These are phyloP conservation scores for Austropuccinia psidii DNA, from an alignment of 1,284 basidiomycete species.

Conservation along the genomic window DNA sequence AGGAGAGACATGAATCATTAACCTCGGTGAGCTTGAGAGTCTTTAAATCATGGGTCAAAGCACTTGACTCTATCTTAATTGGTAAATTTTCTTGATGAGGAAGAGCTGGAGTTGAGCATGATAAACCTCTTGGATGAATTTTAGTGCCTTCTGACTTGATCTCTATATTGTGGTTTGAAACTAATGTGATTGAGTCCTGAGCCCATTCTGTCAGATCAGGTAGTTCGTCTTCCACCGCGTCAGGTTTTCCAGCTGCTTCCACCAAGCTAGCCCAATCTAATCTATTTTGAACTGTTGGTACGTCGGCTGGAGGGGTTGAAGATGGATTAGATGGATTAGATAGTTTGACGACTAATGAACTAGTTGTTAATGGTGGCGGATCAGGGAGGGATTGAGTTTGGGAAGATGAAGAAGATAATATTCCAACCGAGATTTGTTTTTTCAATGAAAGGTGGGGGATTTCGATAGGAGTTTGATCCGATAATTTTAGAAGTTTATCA, in stretches of 20 bases:
- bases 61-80: too few species aligned
- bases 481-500: background rate
- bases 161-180: too few species aligned
- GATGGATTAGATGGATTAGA: background rate
- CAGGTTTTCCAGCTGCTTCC: background rate
- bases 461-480: background rate
- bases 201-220: constrained; percentile 22
- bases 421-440: background rate
- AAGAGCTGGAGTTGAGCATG: too few species aligned
- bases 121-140: too few species aligned
- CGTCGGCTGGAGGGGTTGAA: background rate
- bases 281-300: background rate
- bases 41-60: too few species aligned
- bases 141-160: too few species aligned
- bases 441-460: background rate
- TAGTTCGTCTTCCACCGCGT: constrained; percentile 1
- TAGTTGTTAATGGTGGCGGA: background rate
- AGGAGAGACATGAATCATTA: too few species aligned
- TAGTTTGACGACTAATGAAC: background rate
- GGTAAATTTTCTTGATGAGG: too few species aligned
- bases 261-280: constrained; percentile 15
- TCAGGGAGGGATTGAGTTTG: background rate
- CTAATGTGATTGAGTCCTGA: too few species aligned
- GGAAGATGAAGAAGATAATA: background rate
- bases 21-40: too few species aligned